A percentile compares a stretch with the other conserved stretches of the same genome.
Conservation (phyloP, 139 green algal species). For the Asterochloris erici region DNA sequence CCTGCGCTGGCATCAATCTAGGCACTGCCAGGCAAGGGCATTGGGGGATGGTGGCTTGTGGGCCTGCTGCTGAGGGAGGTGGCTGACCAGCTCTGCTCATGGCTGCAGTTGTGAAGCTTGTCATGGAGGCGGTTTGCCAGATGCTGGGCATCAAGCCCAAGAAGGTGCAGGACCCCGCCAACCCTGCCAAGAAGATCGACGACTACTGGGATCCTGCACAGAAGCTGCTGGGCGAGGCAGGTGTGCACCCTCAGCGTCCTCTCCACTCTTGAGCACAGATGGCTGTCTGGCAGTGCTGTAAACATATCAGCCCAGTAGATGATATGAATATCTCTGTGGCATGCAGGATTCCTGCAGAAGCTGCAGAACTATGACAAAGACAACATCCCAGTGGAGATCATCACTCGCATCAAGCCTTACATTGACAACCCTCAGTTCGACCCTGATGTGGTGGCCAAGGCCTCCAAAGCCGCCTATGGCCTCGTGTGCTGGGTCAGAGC, state of each 20-base stretch:
- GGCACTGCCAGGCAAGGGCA: background rate
- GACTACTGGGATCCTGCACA: slow-evolving; percentile 48
- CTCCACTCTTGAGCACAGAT: too few species aligned
- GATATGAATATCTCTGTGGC: background rate
- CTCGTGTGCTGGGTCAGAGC: slow-evolving; percentile 76
- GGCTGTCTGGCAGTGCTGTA: too few species aligned
- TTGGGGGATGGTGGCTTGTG: background rate
- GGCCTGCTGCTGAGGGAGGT: too few species aligned
- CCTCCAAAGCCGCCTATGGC: slow-evolving; percentile 54
- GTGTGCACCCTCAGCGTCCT: background rate
- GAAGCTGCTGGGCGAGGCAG: slow-evolving; percentile 62
- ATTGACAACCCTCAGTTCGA: slow-evolving; percentile 65
- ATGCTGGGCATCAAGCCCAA: slow-evolving; percentile 45
- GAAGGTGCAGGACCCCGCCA: slow-evolving; percentile 36
- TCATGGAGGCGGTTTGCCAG: slow-evolving; percentile 54
- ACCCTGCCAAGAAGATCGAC: slow-evolving; percentile 43
- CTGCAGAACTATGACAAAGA: slow-evolving; percentile 80
- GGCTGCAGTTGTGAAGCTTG: slow-evolving; percentile 42
- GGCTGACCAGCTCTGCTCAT: too few species aligned
- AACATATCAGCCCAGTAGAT: too few species aligned
- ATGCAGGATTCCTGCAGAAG: slow-evolving; percentile 52
- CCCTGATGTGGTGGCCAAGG: slow-evolving; percentile 59
- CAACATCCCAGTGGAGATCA: slow-evolving; percentile 44
- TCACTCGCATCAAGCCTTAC: slow-evolving; percentile 60
- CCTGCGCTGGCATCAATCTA: background rate